Percentiles rank a stretch among this genome's conserved stretches.
Evolutionary conservation across 164 flowering plant species (phyloP).

Genomic region (Stephania cephalantha): DNA sequence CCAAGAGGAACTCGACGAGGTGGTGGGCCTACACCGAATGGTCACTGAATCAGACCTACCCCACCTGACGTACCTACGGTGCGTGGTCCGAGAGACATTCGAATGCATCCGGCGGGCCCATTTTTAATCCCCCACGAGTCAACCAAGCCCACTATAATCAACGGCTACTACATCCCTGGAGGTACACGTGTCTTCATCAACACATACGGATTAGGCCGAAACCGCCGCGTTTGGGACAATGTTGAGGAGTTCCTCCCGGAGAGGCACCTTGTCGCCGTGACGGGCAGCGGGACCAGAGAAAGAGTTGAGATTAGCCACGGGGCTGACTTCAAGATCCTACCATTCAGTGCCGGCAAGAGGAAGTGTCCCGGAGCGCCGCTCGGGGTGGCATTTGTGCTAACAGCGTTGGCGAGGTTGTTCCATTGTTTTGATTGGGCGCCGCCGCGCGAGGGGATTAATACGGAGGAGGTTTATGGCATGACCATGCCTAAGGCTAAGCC

Average conservation of each 20-base stretch:
- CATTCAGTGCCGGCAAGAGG: slow-evolving; percentile 92
- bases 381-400: slow-evolving; percentile 67
- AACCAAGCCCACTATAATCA: slow-evolving; percentile 49
- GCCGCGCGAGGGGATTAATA: slow-evolving; percentile 57
- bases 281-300: slow-evolving; percentile 34
- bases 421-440: slow-evolving; percentile 86
- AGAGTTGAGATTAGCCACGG: slow-evolving; percentile 94
- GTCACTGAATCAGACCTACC: slow-evolving; percentile 65
- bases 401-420: slow-evolving; percentile 66
- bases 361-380: slow-evolving; percentile 97
- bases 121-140: slow-evolving; percentile 95
- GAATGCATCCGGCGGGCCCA: slow-evolving; percentile 98
- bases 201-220: slow-evolving; percentile 86
- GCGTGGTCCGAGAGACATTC: slow-evolving; percentile 91
- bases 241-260: slow-evolving; percentile 72
- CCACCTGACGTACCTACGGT: slow-evolving; percentile 77
- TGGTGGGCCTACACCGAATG: slow-evolving; percentile 74
- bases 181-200: slow-evolving; percentile 94
- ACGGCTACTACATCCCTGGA: slow-evolving; percentile 78
- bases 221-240: slow-evolving; percentile 56
- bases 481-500: slow-evolving; percentile 91
- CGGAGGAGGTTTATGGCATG: slow-evolving; percentile 86
- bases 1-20: slow-evolving; percentile 77
- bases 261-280: slow-evolving; percentile 47
- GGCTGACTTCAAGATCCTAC: slow-evolving; percentile 71